These are phyloP conservation scores for Nepenthes gracilis DNA, from an alignment of 148 eudicot genomes.

Conservation along the genomic window DNA sequence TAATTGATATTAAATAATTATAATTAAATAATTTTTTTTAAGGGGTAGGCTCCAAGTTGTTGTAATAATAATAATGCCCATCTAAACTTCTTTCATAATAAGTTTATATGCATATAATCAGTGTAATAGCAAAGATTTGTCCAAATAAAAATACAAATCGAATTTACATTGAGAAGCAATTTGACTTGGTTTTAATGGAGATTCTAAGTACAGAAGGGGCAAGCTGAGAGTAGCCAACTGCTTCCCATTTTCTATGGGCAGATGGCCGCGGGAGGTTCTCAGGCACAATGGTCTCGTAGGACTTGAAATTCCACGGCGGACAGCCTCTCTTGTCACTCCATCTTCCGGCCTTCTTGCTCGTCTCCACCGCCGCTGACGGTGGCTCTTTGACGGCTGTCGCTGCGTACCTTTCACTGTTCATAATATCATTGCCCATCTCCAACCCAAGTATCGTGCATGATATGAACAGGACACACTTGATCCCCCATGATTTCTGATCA, in stretches of 20 bases:
- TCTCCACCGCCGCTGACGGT: neutral
- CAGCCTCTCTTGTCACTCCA: slow-evolving; percentile 67
- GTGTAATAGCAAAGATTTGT: too few relatives aligned
- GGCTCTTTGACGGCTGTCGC: neutral
- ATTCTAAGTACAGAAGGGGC: slow-evolving; percentile 24
- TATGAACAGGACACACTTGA: slow-evolving; percentile 24
- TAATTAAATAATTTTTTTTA: too few relatives aligned
- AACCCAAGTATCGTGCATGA: slow-evolving; percentile 41
- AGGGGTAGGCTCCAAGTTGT: too few relatives aligned
- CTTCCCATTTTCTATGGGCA: slow-evolving; percentile 53
- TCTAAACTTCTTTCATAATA: too few relatives aligned
- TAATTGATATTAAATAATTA: too few relatives aligned
- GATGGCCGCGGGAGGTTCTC: slow-evolving; percentile 79
- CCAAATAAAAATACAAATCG: too few relatives aligned
- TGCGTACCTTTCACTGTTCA: neutral
- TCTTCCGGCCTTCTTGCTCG: slow-evolving; percentile 7
- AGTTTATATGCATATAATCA: too few relatives aligned
- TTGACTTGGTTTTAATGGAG: slow-evolving; percentile 1
- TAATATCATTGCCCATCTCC: slow-evolving; percentile 16
- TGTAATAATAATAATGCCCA: too few relatives aligned
- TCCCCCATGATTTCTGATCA: slow-evolving; percentile 25
- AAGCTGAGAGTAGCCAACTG: slow-evolving; percentile 11
- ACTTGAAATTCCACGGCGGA: slow-evolving; percentile 57
- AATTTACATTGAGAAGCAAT: slow-evolving; percentile 21
- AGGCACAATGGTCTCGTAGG: slow-evolving; percentile 76